Percentiles rank a stretch among this genome's conserved stretches.
Conservation (phyloP, 306 rosid species). For the Potentilla sterilis region DNA sequence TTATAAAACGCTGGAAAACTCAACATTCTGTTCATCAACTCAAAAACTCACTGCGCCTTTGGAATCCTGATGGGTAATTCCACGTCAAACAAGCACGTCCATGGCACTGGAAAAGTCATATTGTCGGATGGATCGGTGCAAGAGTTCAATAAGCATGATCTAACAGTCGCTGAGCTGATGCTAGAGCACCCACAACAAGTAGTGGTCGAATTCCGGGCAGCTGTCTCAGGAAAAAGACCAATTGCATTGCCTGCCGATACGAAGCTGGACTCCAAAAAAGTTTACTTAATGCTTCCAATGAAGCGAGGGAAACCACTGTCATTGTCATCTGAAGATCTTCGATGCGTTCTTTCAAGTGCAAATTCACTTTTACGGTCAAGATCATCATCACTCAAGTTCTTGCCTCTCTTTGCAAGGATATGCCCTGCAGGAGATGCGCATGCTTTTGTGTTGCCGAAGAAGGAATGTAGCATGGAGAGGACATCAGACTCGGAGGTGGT, state of each 20-base stretch:
- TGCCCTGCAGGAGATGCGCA: conserved; percentile 28
- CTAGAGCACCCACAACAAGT: conserved; percentile 81
- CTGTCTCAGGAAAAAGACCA: conserved; percentile 43
- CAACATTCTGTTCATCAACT: neutral
- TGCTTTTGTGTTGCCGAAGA: conserved; percentile 20
- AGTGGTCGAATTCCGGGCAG: conserved; percentile 63
- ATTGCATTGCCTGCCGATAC: conserved; percentile 66
- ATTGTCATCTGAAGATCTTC: conserved; percentile 51
- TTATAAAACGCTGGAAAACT: conserved; percentile 9
- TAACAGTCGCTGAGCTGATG: conserved; percentile 83
- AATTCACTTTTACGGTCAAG: conserved; percentile 41
- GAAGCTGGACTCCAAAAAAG: conserved; percentile 48
- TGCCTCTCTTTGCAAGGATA: conserved; percentile 53
- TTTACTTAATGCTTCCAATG: conserved; percentile 70
- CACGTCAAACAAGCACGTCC: conserved; percentile 21
- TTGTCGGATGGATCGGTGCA: conserved; percentile 63
- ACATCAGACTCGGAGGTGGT: conserved; percentile 9
- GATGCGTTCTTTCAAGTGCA: conserved; percentile 31
- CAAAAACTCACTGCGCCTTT: neutral
- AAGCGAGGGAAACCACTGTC: conserved; percentile 61
- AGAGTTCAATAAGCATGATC: conserved; percentile 41
- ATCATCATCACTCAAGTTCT: conserved; percentile 31
- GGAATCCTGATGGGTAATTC: conserved; percentile 62
- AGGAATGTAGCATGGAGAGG: conserved; percentile 23
- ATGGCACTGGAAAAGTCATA: conserved; percentile 44